A percentile compares a stretch with the other conserved stretches of the same genome.
phyloP scores from a whole-genome alignment of 169 alveolate genomes.

The Plasmodium falciparum region DNA sequence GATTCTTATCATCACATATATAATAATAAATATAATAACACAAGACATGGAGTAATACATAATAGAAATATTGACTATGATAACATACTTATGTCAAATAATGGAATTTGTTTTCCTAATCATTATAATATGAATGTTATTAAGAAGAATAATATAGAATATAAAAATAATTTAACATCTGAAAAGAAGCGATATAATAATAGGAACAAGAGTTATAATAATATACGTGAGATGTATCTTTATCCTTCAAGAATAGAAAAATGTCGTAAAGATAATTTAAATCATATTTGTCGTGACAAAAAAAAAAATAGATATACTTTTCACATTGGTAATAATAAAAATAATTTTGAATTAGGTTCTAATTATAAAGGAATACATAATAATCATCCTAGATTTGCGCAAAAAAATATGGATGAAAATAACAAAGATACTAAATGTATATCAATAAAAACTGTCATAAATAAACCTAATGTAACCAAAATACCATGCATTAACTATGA shows the following conservation, averaged over 20 bases:
- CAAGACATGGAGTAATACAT: no score
- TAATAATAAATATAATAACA: no score
- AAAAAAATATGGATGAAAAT: neutral
- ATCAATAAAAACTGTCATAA: slow-evolving; percentile 42
- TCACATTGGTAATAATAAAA: neutral
- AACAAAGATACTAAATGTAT: slow-evolving; percentile 12
- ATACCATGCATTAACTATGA: slow-evolving; percentile 59
- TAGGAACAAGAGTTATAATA: neutral
- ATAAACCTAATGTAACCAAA: slow-evolving; percentile 11
- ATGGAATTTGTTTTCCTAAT: neutral
- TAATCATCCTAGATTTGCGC: neutral
- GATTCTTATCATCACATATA: no score
- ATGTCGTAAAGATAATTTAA: neutral
- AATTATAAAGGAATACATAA: neutral
- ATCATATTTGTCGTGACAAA: neutral
- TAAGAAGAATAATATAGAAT: neutral
- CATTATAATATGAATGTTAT: neutral
- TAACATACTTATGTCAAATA: no score
- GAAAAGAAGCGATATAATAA: neutral
- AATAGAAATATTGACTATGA: no score
- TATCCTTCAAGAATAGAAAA: no score
- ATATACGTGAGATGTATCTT: neutral
- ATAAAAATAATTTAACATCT: neutral
- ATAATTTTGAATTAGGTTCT: neutral
- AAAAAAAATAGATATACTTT: neutral